Percentiles rank a stretch among this genome's conserved stretches.
phyloP scores from a whole-genome alignment of 768 basidiomycete species.

The Hericium alpestre region DNA sequence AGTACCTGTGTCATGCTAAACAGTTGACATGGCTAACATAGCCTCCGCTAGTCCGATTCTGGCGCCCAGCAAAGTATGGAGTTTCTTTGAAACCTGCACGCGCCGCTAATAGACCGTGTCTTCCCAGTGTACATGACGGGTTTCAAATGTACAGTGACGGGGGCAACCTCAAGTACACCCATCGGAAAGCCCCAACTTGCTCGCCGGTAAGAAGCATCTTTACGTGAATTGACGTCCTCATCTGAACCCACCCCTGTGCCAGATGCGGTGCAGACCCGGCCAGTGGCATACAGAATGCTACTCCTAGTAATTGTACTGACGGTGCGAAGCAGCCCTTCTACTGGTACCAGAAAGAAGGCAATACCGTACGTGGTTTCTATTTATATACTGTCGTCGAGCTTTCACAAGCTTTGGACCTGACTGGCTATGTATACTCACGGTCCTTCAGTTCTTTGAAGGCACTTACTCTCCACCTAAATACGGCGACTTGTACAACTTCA shows the following conservation, averaged over 20 bases:
- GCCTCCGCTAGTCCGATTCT: constrained; percentile 13
- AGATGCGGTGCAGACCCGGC: constrained; percentile 26
- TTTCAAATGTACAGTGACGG: constrained; percentile 30
- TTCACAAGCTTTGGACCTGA: background rate
- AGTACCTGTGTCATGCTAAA: background rate
- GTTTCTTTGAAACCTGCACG: background rate
- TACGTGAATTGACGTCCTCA: background rate
- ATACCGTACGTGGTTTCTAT: constrained; percentile 25
- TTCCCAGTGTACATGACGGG: constrained; percentile 27
- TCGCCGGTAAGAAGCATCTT: constrained; percentile 14
- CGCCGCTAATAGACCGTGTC: background rate
- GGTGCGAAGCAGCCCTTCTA: constrained; percentile 30
- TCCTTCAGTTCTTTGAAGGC: constrained; percentile 22
- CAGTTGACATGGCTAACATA: background rate
- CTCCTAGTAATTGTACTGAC: constrained; percentile 27
- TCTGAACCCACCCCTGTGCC: background rate
- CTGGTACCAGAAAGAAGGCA: constrained; percentile 28
- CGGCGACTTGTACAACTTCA: constrained; percentile 28
- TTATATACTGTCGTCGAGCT: background rate
- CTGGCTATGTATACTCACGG: background rate
- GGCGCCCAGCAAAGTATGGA: constrained; percentile 27
- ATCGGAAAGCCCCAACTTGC: constrained; percentile 24
- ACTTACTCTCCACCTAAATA: constrained; percentile 24
- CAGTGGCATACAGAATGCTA: constrained; percentile 8
- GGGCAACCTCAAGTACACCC: constrained; percentile 19